Base-by-base conservation (phyloP, 495 filamentous ascomycete genomes). In the Rusavskia elegans region DNA sequence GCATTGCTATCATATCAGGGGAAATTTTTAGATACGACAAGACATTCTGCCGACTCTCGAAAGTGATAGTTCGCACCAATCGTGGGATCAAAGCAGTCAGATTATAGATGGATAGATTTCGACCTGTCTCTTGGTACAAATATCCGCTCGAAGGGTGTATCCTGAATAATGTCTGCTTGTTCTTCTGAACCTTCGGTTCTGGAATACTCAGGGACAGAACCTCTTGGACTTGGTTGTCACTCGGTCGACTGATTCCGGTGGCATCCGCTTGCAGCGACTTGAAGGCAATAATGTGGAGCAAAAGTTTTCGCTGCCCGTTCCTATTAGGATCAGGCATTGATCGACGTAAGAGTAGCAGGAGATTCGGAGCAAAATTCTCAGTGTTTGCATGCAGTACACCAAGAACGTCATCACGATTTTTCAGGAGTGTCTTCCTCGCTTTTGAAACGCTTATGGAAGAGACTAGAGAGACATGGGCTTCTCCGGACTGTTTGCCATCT, bases 391-490 rank as follows among this genome's bases (percentile, higher is more conserved):
- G 32, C 21, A 63, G 57, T 1, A 56, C 45, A 23, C 52, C 50
- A 13, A 64, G 49, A 17, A 65, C 54, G 58, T 77, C 74, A 39
- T 66, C 65, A 8, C 72, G 65, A 27, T 61, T 59, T 53, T 62
- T 68, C 25, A 79, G 58, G 6, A 79, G 45, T 0, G 75, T 67
- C 54, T 65, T 66, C 7, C 60, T 58, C 13, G 71, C 73, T 19
- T 66, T 58, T 32, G 64, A 61, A 8, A 63, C 58, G 53, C 64
- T 66, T 4, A 64, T 59, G 19, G 73, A 50, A 13, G 60, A 53
- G 9, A 60, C 61, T 56, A 66, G 66, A 51, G 71, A 67, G n/a
- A 76, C 62, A 14, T 50, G 42, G 69, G 32, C 55, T 48, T 37
- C 67, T 58, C 27, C 62, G 29, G 23, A 46, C 9, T 35, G 32